Base-by-base conservation (phyloP, 768 basidiomycete genomes). In the Kwoniella bestiolae region DNA sequence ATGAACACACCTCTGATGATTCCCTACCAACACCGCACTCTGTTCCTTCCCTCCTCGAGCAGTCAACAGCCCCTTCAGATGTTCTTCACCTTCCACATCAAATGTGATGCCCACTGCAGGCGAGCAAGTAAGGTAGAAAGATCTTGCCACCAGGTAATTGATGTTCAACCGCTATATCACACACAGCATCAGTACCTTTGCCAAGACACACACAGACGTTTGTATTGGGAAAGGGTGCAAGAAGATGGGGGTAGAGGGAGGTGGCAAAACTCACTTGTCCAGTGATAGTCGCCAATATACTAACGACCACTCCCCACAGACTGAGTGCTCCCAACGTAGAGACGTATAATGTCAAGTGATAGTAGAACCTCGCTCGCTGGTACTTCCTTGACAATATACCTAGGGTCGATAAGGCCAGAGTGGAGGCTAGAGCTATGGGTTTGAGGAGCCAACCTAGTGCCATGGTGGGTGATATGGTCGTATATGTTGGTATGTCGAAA, bases 11-110 rank as follows among this genome's bases (percentile, higher is more conserved):
- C 75, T 93, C 84, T 98, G 95, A 79, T 98, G 95, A 78, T 97
- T 98, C 12, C 86, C 87, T 76, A 97, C 86, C 28, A 92, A 80
- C 12, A 97, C 86, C 0, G 88, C 87, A 59, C 75, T 76, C 47
- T 77, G 74, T n/a, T 58, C 66, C 32, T 72, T 70, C 14, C 75
- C 75, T 16, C 62, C 74, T 44, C 66, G 45, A 8, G 65, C 69
- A 6, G 61, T 75, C 35, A 69, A 51, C 21, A 80, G 65, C 18
- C 69, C 85, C 65, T 83, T 79, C 52, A 98, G 83, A 78, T 94
- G 83, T 77, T 98, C 92, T 76, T 87, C 87, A 11, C 93, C 94
- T 78, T 98, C 94, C 34, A 98, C 85, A 63, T 88, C 86, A 72
- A 96, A 83, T 50, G 82, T 79, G 67, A 94, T 81, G 70, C 87